Evolutionary conservation across 2,329 filamentous ascomycete genomes (phyloP).

Genomic region (Metarhizium guizhouense): DNA sequence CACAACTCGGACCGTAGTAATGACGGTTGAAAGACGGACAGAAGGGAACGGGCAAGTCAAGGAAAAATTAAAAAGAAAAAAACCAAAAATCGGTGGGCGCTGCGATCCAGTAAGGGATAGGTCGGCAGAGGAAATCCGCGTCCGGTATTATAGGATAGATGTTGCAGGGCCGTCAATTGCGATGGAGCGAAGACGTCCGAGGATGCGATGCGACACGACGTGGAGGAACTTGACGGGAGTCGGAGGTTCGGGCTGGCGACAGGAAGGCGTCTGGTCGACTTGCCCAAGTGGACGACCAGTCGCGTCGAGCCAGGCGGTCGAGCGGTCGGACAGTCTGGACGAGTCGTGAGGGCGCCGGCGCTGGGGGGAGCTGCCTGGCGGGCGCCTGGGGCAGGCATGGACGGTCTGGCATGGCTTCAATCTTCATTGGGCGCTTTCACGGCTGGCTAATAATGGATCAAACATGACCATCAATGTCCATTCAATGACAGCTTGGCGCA

Average conservation of each 20-base stretch:
- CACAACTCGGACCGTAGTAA: neutral
- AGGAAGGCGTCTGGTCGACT: neutral
- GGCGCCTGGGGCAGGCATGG: neutral
- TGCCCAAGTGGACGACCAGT: neutral
- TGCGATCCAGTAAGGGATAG: constrained; percentile 1
- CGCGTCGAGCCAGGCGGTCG: neutral
- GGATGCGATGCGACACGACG: constrained; percentile 4
- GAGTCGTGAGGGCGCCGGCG: neutral
- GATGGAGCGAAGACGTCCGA: constrained; percentile 6
- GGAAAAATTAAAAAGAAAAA: neutral
- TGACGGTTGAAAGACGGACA: neutral
- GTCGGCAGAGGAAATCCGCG: constrained; percentile 1
- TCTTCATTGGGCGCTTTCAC: too few relatives aligned
- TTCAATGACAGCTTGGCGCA: too few relatives aligned
- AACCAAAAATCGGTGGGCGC: constrained; percentile 1
- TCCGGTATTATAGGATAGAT: neutral
- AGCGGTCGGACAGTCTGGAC: neutral
- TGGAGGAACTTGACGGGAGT: constrained; percentile 1
- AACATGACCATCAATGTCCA: too few relatives aligned
- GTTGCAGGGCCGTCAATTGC: neutral
- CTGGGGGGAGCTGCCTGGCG: too few relatives aligned
- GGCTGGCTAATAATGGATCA: too few relatives aligned
- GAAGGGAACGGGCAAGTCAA: neutral
- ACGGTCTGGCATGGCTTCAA: too few relatives aligned
- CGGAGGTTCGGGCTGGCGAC: constrained; percentile 1